These are phyloP conservation scores for Venturia aucupariae DNA, from an alignment of 2,329 filamentous ascomycete species.

Conservation along the genomic window DNA sequence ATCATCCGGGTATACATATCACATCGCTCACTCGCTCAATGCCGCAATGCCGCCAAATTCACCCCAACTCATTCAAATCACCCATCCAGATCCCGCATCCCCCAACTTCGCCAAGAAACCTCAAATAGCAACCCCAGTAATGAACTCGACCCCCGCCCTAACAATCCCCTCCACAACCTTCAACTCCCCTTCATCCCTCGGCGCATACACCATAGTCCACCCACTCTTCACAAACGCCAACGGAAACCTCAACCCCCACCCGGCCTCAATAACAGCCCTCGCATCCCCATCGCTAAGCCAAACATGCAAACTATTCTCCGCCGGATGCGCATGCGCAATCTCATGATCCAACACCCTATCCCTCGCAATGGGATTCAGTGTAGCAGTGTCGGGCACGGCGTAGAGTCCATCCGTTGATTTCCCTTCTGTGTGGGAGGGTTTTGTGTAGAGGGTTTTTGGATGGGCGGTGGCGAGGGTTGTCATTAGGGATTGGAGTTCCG, in stretches of 20 bases:
- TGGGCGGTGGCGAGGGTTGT: slow-evolving; percentile 2
- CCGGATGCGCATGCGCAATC: slow-evolving; percentile 13
- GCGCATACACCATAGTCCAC: slow-evolving; percentile 78
- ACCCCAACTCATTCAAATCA: neutral
- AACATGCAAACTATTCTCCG: slow-evolving; percentile 14
- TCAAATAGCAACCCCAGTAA: slow-evolving; percentile 22
- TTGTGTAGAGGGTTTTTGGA: slow-evolving; percentile 2
- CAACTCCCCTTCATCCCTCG: slow-evolving; percentile 59
- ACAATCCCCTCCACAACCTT: slow-evolving; percentile 59
- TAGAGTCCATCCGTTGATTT: slow-evolving; percentile 9
- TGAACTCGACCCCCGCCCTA: slow-evolving; percentile 64
- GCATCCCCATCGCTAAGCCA: slow-evolving; percentile 44
- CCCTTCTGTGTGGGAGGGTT: slow-evolving; percentile 11
- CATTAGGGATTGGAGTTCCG: slow-evolving; percentile 7
- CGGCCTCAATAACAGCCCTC: slow-evolving; percentile 58
- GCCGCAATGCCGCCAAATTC: neutral
- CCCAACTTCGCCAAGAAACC: neutral
- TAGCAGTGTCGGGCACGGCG: neutral
- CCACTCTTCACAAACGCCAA: slow-evolving; percentile 63
- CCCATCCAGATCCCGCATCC: neutral
- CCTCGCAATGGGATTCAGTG: slow-evolving; percentile 9
- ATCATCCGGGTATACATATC: neutral
- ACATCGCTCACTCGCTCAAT: neutral
- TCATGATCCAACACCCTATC: slow-evolving; percentile 12
- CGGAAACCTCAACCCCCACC: slow-evolving; percentile 66